Percentiles rank a stretch among this genome's conserved stretches.
phyloP scores from a whole-genome alignment of 257 asterid species.

The Salvia splendens region DNA sequence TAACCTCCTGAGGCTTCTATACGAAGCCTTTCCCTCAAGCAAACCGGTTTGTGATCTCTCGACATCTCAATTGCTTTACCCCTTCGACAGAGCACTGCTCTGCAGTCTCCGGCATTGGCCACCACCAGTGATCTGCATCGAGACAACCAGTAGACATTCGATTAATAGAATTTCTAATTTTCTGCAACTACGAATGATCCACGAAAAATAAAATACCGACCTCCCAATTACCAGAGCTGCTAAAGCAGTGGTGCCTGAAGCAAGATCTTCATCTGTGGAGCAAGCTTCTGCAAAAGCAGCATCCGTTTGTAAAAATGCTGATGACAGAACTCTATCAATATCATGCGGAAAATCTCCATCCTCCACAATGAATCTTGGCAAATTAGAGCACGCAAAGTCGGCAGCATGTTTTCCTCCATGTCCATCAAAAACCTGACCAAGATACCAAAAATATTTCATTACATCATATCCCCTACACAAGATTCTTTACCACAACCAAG shows the following conservation, averaged over 20 bases:
- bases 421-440: slow-evolving; percentile 85
- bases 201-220: slow-evolving; percentile 41
- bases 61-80: slow-evolving; percentile 99
- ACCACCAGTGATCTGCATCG: slow-evolving; percentile 75
- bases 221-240: slow-evolving; percentile 86
- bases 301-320: slow-evolving; percentile 88
- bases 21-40: slow-evolving; percentile 61
- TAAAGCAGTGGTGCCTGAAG: slow-evolving; percentile 98
- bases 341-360: slow-evolving; percentile 73
- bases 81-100: slow-evolving; percentile 92
- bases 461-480: background rate
- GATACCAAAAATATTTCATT: background rate
- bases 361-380: slow-evolving; percentile 76
- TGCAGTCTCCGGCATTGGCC: slow-evolving; percentile 96
- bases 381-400: slow-evolving; percentile 80
- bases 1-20: slow-evolving; percentile 97
- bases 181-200: background rate
- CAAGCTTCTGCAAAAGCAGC: slow-evolving; percentile 93
- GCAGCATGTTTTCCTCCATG: slow-evolving; percentile 99
- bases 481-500: background rate
- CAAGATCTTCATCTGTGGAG: slow-evolving; percentile 72
- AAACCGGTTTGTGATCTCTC: slow-evolving; percentile 81
- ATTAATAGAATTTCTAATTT: background rate
- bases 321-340: slow-evolving; percentile 66
- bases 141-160: background rate